These are phyloP conservation scores for Asterella californica DNA, from an alignment of 225 moss, liverwort and hornwort genomes.

Conservation along the genomic window DNA sequence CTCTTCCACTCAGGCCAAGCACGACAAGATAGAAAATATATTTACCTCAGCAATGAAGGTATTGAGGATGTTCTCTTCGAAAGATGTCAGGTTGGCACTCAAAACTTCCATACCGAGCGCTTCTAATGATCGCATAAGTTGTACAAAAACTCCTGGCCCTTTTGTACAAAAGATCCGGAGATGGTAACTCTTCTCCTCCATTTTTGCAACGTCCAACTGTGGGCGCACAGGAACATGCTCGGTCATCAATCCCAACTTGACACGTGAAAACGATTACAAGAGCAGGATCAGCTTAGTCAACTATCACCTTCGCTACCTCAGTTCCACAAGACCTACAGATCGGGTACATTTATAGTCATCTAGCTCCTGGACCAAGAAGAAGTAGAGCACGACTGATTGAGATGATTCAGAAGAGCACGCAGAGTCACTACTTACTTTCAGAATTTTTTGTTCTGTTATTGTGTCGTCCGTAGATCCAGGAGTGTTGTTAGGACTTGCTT, in stretches of 20 bases:
- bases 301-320: not conserved
- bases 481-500: not conserved
- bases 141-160: constrained; percentile 86
- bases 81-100: constrained; percentile 78
- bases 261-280: not conserved
- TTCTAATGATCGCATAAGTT: constrained; percentile 82
- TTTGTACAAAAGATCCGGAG: constrained; percentile 82
- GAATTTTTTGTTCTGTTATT: constrained; percentile 1
- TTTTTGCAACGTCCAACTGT: constrained; percentile 78
- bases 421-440: not conserved
- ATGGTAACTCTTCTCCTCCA: constrained; percentile 89
- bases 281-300: not conserved
- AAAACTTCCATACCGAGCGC: constrained; percentile 81
- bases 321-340: not conserved
- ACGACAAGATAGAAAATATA: not conserved
- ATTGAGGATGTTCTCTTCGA: constrained; percentile 92
- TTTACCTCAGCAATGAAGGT: constrained; percentile 85
- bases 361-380: not conserved
- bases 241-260: not conserved
- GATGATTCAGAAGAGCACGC: not conserved
- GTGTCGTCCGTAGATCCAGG: not conserved
- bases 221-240: constrained; percentile 9
- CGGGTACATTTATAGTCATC: not conserved
- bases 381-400: not conserved
- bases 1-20: not conserved